Evolutionary conservation across 495 filamentous ascomycete genomes (phyloP).

Genomic region (Echria macrotheca): DNA sequence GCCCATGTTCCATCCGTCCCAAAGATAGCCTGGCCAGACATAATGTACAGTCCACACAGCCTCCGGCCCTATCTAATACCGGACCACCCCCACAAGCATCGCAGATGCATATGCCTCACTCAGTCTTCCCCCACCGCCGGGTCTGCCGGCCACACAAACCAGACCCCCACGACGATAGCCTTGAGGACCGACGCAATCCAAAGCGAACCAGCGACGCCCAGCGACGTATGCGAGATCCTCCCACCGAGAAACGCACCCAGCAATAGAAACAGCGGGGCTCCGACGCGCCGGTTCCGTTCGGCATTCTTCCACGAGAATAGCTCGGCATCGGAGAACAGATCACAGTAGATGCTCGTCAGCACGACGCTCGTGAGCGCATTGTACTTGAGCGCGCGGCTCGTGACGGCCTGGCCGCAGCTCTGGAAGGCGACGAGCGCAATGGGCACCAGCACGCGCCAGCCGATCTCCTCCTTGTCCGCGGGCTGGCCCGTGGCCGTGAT

Average conservation of each 20-base stretch:
- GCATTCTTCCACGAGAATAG: slow-evolving; percentile 47
- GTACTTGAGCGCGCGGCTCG: slow-evolving; percentile 57
- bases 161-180: slow-evolving; percentile 43
- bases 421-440: slow-evolving; percentile 65
- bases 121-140: slow-evolving; percentile 6
- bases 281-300: slow-evolving; percentile 54
- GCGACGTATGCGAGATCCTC: slow-evolving; percentile 46
- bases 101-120: too few species aligned
- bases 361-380: slow-evolving; percentile 63
- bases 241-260: slow-evolving; percentile 58
- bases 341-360: slow-evolving; percentile 66
- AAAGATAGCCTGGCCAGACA: too few species aligned
- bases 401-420: slow-evolving; percentile 64
- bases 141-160: slow-evolving; percentile 51
- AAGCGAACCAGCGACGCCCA: slow-evolving; percentile 56
- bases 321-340: slow-evolving; percentile 59
- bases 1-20: too few species aligned
- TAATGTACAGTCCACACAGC: too few species aligned
- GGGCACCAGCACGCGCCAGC: slow-evolving; percentile 55
- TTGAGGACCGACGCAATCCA: slow-evolving; percentile 59
- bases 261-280: slow-evolving; percentile 53
- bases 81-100: too few species aligned
- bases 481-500: slow-evolving; percentile 41
- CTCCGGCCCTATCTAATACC: too few species aligned
- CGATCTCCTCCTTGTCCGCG: slow-evolving; percentile 35